Conservation (phyloP, 75 land plant genomes). For the Picea glauca region DNA sequence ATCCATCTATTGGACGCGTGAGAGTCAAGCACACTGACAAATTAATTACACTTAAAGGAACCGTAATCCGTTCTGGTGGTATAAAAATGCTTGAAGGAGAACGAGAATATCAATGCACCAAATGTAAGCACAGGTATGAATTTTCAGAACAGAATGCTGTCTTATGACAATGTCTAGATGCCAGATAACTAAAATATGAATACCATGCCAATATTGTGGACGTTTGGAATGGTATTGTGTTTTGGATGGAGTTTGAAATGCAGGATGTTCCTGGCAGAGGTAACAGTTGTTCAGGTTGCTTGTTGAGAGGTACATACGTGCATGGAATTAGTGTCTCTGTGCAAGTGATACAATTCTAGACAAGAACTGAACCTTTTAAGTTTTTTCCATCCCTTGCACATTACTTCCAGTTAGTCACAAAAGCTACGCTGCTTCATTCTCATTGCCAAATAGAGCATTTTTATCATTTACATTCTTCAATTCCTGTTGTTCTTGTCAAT, state of each 20-base stretch:
- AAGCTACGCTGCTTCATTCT: neutral
- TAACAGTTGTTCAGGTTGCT: neutral
- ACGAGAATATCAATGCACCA: constrained; percentile 66
- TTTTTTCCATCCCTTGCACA: neutral
- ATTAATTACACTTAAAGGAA: constrained; percentile 87
- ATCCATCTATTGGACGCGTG: constrained; percentile 80
- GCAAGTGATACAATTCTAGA: neutral
- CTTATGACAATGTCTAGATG: neutral
- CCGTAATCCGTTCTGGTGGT: constrained; percentile 85
- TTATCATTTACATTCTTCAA: neutral
- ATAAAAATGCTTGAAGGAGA: constrained; percentile 96
- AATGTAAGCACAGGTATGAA: constrained; percentile 74
- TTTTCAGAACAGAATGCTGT: neutral
- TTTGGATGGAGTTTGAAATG: neutral
- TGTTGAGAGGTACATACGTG: neutral
- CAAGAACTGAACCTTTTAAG: neutral
- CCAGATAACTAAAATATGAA: neutral
- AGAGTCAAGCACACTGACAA: constrained; percentile 79
- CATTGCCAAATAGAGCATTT: neutral
- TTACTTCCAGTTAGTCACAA: neutral
- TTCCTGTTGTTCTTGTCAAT: neutral
- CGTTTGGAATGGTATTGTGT: neutral
- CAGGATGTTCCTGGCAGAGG: neutral
- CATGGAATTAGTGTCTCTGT: neutral
- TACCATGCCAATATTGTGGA: neutral